A percentile compares a stretch with the other conserved stretches of the same genome.
Conservation (phyloP, 768 basidiomycete genomes). For the Clavulina sp. region DNA sequence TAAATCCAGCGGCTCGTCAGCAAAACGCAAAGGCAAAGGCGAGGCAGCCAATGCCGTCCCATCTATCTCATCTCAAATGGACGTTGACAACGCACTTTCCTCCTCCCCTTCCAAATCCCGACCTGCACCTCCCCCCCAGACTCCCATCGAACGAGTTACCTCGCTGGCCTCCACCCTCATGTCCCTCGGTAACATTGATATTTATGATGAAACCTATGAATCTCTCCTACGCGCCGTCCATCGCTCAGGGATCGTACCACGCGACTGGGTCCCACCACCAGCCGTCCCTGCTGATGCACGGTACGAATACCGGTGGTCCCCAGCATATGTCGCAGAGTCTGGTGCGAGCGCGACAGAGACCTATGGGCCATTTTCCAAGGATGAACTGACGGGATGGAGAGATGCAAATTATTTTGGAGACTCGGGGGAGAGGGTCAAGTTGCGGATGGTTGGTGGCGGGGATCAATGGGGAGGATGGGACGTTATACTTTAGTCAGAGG, state of each 20-base stretch:
- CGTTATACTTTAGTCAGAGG: no score
- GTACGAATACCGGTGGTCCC: conserved; percentile 65
- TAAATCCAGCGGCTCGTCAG: neutral
- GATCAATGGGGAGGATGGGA: conserved; percentile 9
- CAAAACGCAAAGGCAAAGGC: conserved; percentile 1
- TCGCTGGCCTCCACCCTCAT: conserved; percentile 78
- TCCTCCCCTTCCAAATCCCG: conserved; percentile 9
- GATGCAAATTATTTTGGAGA: conserved; percentile 68
- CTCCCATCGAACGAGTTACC: conserved; percentile 59
- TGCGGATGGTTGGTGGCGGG: conserved; percentile 34
- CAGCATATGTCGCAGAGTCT: conserved; percentile 21
- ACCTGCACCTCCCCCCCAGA: conserved; percentile 13
- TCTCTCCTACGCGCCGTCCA: conserved; percentile 64
- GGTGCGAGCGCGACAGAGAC: conserved; percentile 20
- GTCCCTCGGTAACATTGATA: conserved; percentile 69
- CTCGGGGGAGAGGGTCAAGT: conserved; percentile 57
- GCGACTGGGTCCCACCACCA: conserved; percentile 20
- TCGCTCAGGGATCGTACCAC: conserved; percentile 48
- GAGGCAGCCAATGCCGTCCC: conserved; percentile 5
- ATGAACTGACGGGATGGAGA: conserved; percentile 67
- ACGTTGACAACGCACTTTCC: conserved; percentile 23
- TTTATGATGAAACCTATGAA: conserved; percentile 76
- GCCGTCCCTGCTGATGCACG: neutral
- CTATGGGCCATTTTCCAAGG: conserved; percentile 69
- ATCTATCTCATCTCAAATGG: conserved; percentile 21